These are phyloP conservation scores for Dactylellina parvicollis DNA, from an alignment of 2,329 filamentous ascomycete genomes.

Conservation along the genomic window DNA sequence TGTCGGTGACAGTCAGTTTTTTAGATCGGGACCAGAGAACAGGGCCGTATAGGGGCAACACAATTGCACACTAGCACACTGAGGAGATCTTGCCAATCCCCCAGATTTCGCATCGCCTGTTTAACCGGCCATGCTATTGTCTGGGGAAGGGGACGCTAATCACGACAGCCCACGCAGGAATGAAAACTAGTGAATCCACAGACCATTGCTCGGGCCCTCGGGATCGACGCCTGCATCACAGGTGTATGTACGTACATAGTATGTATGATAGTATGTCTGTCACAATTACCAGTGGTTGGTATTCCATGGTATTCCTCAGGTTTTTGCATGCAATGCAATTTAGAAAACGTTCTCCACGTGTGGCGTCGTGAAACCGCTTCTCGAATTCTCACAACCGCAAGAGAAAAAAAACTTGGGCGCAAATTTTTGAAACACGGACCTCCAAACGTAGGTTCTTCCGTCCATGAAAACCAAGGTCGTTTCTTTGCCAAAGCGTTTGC, in stretches of 20 bases:
- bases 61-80: too few species aligned
- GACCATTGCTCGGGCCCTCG: slow-evolving; percentile 22
- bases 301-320: slow-evolving; percentile 27
- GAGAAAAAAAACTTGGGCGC: too few species aligned
- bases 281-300: not conserved
- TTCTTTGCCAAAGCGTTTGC: not conserved
- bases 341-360: slow-evolving; percentile 37
- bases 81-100: too few species aligned
- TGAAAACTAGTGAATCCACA: slow-evolving; percentile 1
- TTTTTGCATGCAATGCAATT: slow-evolving; percentile 7
- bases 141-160: slow-evolving; percentile 22
- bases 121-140: slow-evolving; percentile 29
- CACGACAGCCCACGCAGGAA: too few species aligned
- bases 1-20: too few species aligned
- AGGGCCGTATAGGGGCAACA: too few species aligned
- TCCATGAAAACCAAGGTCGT: not conserved
- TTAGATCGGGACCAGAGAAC: too few species aligned
- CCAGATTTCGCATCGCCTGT: slow-evolving; percentile 23
- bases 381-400: slow-evolving; percentile 1
- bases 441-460: too few species aligned
- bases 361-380: not conserved
- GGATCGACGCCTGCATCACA: slow-evolving; percentile 27
- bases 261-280: too few species aligned
- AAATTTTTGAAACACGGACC: slow-evolving; percentile 20
- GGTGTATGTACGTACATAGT: too few species aligned